Evolutionary conservation across 1,284 basidiomycete genomes (phyloP), one percentile per base, ranked within the genome.

Genomic region (Sporisorium scitamineum): DNA sequence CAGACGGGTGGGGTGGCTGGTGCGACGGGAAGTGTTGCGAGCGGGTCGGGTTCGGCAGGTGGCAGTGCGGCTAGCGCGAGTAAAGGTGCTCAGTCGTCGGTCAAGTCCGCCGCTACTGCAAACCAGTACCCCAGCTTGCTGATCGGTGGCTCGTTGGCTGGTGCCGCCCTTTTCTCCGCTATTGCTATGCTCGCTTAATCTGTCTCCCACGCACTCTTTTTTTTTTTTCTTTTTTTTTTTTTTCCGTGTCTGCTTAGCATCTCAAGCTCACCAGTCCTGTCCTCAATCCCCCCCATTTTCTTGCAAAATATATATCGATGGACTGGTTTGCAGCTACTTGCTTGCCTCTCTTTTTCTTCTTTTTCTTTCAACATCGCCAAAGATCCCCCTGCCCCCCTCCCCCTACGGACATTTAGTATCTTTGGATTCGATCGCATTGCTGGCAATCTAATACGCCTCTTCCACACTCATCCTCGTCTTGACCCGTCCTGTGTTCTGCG

Each of bases 101-200:
- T n/a, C 13, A 54, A 48, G 37, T 54, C 26, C 27, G 51, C 11
- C n/a, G 45, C 54, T 13, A 55, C 31, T 32, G 29, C 27, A 5
- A 31, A 32, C 26, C 48, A 50, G n/a, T 50, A n/a, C 26, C 48
- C 48, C 27, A 32, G 34, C 16, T 20, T 71, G 14, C n/a, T 60
- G 2, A 39, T 60, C 3, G 59, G 31, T 18, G 60, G 34, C 6
- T 59, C 63, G 26, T 10, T 72, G 3, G 56, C 39, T 6, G 60
- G 34, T 8, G 64, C 44, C 13, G 57, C 9, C 2, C n/a, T 67
- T 8, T 34, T 72, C 11, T 62, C 60, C 6, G 63, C 60, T 16
- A 22, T 71, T 37, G 60, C 44, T 41, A 56, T 71, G 60, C 70
- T 71, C 31, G 69, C 47, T 39, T 71, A 31, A 56, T 22, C 24